Evolutionary conservation across 345 rosid species (phyloP), one percentile per base, ranked within the genome.

Genomic region (Turritis glabra): DNA sequence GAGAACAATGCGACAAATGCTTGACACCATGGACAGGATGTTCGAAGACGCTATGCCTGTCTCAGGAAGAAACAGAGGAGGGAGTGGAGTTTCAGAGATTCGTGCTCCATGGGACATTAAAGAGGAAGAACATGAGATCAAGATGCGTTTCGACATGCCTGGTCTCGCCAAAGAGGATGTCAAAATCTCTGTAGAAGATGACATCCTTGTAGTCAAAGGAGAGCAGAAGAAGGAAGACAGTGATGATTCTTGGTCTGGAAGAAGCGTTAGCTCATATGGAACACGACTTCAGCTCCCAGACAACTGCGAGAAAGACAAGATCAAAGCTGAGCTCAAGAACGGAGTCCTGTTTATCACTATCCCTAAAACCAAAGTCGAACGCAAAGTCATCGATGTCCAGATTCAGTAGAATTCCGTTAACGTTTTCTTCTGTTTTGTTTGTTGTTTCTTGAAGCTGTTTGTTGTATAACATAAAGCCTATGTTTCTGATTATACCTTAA

Each of bases 101-200:
- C 85, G 93, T 3, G 71, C 85, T 0, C 98, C 97, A 0, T 93
- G 98, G 96, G 98, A 93, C 62, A 84, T 89, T 35, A 85, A 84
- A n/a, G 96, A 93, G 0, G 97, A 84, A 7, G 96, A 90, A 47
- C 53, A 81, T 2, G 97, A 89, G 81, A 81, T 89, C 77, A 88
- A 80, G 80, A 84, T 89, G 94, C 84, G 97, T 66, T 89, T 89
- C 13, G 97, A 90, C 85, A 77, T 93, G 96, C 97, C 96, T 0
- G 97, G 97, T 11, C 83, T 93, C 3, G 76, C 85, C 2, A 90
- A 83, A 86, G 96, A 89, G 35, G 93, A 93, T 0, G 92, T 93
- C 4, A 85, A 79, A 80, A 86, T 93, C 5, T 85, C 85, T 0
- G 77, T 90, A 0, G 96, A 89, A 62, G 92, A 90, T 3, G 87